Percentiles rank a stretch among this genome's conserved stretches.
Conservation (phyloP, 192 early-diverging fungal species). For the Physocladia obscura region DNA sequence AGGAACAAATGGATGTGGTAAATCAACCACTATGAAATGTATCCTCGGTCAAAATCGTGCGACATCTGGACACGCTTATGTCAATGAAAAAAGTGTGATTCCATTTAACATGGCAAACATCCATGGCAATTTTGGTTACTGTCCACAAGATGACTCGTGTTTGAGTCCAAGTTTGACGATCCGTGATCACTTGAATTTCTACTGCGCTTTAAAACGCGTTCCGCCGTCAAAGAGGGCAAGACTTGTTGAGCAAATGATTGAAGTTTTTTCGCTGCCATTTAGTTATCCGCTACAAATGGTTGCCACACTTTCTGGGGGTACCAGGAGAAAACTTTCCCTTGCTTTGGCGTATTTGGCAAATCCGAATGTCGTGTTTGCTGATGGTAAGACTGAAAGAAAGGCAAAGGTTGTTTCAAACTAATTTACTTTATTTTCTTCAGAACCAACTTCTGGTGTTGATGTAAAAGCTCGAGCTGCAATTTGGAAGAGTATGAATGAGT, state of each 20-base stretch:
- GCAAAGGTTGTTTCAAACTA: too few species aligned
- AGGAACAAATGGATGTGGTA: neutral
- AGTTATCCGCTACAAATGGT: neutral
- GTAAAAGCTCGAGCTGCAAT: neutral
- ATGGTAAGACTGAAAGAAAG: neutral
- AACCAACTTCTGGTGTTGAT: neutral
- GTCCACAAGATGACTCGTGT: neutral
- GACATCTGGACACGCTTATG: neutral
- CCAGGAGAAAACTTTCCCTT: neutral
- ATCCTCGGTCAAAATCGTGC: neutral
- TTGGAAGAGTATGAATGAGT: neutral
- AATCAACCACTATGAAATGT: neutral
- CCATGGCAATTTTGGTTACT: neutral
- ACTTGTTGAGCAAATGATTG: neutral
- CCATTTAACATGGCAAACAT: neutral
- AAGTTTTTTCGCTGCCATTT: neutral
- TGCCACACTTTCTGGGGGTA: neutral
- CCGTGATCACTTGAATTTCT: neutral
- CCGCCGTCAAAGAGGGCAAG: neutral
- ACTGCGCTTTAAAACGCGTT: neutral
- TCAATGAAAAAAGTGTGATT: neutral
- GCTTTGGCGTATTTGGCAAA: neutral
- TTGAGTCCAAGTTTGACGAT: neutral
- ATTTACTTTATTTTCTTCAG: too few species aligned
- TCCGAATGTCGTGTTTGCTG: neutral